These are phyloP conservation scores for Tilletia setariae DNA, from an alignment of 1,284 basidiomycete genomes.

Conservation along the genomic window DNA sequence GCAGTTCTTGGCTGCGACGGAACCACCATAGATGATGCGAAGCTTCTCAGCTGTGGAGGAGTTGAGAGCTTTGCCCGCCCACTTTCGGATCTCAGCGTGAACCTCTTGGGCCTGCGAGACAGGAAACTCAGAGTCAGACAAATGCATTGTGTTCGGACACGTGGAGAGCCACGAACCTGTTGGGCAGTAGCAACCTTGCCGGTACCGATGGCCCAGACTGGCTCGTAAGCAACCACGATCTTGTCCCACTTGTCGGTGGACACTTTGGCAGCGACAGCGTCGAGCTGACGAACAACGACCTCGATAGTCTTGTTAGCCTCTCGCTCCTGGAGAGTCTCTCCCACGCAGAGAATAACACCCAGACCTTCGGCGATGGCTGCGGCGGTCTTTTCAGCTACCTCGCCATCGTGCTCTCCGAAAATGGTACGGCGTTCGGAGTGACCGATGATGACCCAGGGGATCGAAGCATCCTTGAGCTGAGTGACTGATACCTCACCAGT, in stretches of 20 bases:
- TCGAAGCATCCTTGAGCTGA: slow-evolving; percentile 78
- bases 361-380: slow-evolving; percentile 71
- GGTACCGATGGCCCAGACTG: slow-evolving; percentile 94
- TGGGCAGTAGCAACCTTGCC: slow-evolving; percentile 85
- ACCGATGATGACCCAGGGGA: slow-evolving; percentile 93
- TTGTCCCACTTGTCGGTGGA: slow-evolving; percentile 72
- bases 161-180: slow-evolving; percentile 58
- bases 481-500: slow-evolving; percentile 58
- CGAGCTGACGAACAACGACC: slow-evolving; percentile 79
- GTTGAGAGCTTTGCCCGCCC: slow-evolving; percentile 69
- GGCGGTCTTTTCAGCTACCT: slow-evolving; percentile 78
- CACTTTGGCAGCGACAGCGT: slow-evolving; percentile 67
- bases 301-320: slow-evolving; percentile 74
- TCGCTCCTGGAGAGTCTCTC: slow-evolving; percentile 86
- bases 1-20: slow-evolving; percentile 82
- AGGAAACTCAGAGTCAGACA: slow-evolving; percentile 9
- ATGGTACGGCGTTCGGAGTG: slow-evolving; percentile 94
- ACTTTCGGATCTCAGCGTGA: slow-evolving; percentile 78
- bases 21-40: slow-evolving; percentile 93
- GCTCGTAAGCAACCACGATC: slow-evolving; percentile 79
- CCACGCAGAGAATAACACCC: slow-evolving; percentile 90
- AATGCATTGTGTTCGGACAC: neutral
- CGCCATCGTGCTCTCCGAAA: slow-evolving; percentile 80
- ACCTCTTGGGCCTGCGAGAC: slow-evolving; percentile 74
- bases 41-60: slow-evolving; percentile 69